These are phyloP conservation scores for Quaeritorhiza haematococci DNA, from an alignment of 371 early-diverging fungal genomes.

Conservation along the genomic window DNA sequence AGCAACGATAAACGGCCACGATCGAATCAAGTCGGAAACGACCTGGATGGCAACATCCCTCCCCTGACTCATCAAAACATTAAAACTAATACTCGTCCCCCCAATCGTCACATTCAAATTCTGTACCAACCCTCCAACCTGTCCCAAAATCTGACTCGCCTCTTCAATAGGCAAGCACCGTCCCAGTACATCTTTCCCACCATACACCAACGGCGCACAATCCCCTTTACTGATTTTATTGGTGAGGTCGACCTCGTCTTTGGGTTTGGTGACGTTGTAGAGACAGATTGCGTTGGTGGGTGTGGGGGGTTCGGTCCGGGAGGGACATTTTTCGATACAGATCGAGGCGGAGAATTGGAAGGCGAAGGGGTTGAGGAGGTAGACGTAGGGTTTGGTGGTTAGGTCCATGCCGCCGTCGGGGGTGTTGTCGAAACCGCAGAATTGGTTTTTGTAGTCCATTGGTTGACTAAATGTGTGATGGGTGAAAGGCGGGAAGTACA, in stretches of 20 bases:
- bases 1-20: constrained; percentile 14
- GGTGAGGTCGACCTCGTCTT: background rate
- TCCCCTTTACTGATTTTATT: background rate
- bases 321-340: constrained; percentile 32
- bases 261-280: constrained; percentile 5
- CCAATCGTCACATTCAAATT: background rate
- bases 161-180: constrained; percentile 29
- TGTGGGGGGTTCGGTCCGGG: constrained; percentile 10
- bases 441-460: constrained; percentile 22
- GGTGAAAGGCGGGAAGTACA: background rate
- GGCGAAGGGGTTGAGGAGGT: constrained; percentile 25
- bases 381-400: constrained; percentile 20
- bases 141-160: background rate
- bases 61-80: background rate
- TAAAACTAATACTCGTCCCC: background rate
- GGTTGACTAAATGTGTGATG: constrained; percentile 11
- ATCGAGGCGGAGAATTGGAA: constrained; percentile 11
- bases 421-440: constrained; percentile 20
- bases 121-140: background rate
- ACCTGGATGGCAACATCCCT: background rate
- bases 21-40: constrained; percentile 7
- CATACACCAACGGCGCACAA: constrained; percentile 18
- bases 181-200: constrained; percentile 19
- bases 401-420: constrained; percentile 12
- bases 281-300: constrained; percentile 14